Base-by-base conservation (phyloP, 2,329 filamentous ascomycete species). In the Ophiostoma sp. region DNA sequence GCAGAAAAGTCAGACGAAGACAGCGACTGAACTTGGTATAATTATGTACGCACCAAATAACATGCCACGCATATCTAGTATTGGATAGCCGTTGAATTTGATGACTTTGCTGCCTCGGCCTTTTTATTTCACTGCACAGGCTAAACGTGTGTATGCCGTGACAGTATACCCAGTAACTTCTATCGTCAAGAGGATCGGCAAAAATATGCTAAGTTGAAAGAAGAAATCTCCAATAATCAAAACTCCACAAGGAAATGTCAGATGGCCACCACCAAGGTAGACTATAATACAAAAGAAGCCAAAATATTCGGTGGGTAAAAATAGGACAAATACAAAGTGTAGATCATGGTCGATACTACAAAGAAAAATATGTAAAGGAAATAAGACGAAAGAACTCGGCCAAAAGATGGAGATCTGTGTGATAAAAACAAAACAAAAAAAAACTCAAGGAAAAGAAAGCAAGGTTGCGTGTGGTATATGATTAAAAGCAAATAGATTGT, bases 311-410 rank as follows among this genome's bases (percentile, higher is more conserved):
- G 23, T 15, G 39, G 20, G 10, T 20, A 41, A 39, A 65, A 23
- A 65, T 10, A 41, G 7, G 17, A 66, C 35, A 27, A 39, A 27
- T 67, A 67, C 62, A 67, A 67, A 20, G 23, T 57, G 52, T n/a
- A 33, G 41, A 31, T 57, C 60, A 60, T 62, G 20, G 8, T 15
- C 3, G 11, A 44, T 23, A 27, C 20, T 3, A n/a, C 15, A 62
- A 31, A 41, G 39, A 33, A 67, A 20, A 44, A 57, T 10, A 4
- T 57, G 13, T 62, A 10, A 31, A 68, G 11, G 13, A 8, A 36
- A 52, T 31, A 57, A 8, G n/a, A n/a, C 17, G 33, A 17, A 33
- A 27, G 4, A n/a, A 13, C 27, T n/a, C 60, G 27, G 57, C 15
- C 20, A 8, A 8, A 20, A 13, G 33, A 13, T 6, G 1, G 5